A percentile compares a stretch with the other conserved stretches of the same genome.
These are phyloP conservation scores for Nakazawaea holstii DNA, from an alignment of 805 yeast species.

Conservation along the genomic window DNA sequence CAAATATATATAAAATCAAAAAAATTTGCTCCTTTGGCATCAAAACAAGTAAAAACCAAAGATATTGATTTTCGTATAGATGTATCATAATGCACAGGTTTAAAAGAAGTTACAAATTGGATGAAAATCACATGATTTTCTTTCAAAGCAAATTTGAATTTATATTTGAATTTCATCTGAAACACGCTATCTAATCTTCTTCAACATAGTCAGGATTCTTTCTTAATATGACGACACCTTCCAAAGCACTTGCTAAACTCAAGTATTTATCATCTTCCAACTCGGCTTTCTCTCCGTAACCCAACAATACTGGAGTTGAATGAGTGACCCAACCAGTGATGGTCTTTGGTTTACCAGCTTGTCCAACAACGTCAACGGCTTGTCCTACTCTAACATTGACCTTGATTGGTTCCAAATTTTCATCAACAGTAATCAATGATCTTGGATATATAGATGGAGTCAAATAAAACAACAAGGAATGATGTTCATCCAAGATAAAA, in stretches of 20 bases:
- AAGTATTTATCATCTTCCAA: constrained; percentile 91
- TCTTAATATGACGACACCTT: constrained; percentile 88
- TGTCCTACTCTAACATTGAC: constrained; percentile 98
- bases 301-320: constrained; percentile 90
- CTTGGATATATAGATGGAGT: constrained; percentile 90
- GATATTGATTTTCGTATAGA: background rate
- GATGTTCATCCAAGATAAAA: constrained; percentile 66
- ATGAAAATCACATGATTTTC: background rate
- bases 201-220: constrained; percentile 84
- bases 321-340: constrained; percentile 99
- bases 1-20: background rate
- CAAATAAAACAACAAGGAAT: constrained; percentile 73
- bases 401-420: constrained; percentile 82
- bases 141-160: background rate
- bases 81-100: background rate
- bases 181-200: constrained; percentile 29
- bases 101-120: background rate
- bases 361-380: constrained; percentile 98
- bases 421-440: constrained; percentile 89
- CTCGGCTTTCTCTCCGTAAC: constrained; percentile 95
- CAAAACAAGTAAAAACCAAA: background rate
- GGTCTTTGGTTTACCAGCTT: constrained; percentile 98
- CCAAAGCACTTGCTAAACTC: constrained; percentile 74
- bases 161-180: background rate
- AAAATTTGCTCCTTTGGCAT: background rate